phyloP scores from a whole-genome alignment of 2,329 filamentous ascomycete species.

The Talaromyces sp. region DNA sequence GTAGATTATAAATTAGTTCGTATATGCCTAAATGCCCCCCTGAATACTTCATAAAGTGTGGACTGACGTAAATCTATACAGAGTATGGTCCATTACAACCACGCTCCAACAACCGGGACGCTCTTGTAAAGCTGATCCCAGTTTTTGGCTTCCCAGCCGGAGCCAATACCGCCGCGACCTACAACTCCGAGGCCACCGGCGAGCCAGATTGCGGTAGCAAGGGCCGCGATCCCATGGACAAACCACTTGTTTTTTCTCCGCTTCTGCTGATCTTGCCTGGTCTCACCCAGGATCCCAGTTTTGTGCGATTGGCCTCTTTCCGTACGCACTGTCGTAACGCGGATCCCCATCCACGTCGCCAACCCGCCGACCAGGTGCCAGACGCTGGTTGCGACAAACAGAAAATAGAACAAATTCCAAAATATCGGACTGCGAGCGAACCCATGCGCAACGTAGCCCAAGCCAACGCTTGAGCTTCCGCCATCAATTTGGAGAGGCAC shows the following conservation, averaged over 20 bases:
- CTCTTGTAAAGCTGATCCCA: conserved; percentile 69
- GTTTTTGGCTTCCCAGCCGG: conserved; percentile 72
- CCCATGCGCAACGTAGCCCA: conserved; percentile 79
- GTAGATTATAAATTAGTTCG: neutral
- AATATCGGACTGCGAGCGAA: conserved; percentile 65
- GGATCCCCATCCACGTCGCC: conserved; percentile 69
- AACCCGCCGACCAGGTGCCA: conserved; percentile 80
- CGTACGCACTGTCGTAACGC: conserved; percentile 31
- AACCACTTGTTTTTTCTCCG: conserved; percentile 63
- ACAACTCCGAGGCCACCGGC: conserved; percentile 74
- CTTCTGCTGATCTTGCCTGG: conserved; percentile 43
- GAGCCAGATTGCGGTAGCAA: conserved; percentile 66
- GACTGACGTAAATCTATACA: neutral
- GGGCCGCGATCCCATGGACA: conserved; percentile 59
- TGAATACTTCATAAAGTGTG: neutral
- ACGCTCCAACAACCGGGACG: conserved; percentile 52
- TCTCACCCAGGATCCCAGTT: conserved; percentile 37
- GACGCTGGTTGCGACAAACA: conserved; percentile 61
- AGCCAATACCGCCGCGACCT: conserved; percentile 60
- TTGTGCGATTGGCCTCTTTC: conserved; percentile 22
- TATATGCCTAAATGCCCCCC: neutral
- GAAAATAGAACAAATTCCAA: conserved; percentile 63
- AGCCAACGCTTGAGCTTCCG: conserved; percentile 76
- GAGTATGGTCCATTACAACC: conserved; percentile 28
- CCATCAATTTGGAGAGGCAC: conserved; percentile 73